Evolutionary conservation across 352 stramenopile species (phyloP), one percentile per base, ranked within the genome.

Genomic region (Pythium scleroteichum): DNA sequence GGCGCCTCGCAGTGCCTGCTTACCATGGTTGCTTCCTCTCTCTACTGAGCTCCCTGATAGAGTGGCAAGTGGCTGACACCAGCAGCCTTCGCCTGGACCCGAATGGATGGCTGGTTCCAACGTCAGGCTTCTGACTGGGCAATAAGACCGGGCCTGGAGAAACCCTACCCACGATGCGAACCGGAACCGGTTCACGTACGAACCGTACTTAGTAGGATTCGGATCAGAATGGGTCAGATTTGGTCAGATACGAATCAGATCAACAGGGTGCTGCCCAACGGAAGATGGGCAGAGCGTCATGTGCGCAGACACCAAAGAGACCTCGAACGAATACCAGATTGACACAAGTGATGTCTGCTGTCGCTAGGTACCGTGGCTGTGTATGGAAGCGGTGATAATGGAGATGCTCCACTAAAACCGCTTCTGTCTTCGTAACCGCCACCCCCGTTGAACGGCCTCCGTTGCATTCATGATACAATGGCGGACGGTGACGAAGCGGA

Each of bases 1-100:
- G 38, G 20, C 33, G 55, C 49, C 17, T 33, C 14, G 35, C 38
- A 44, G 14, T 16, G n/a, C n/a, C 52, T 60, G 49, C 82, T 78
- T 92, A 92, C 82, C 82, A 92, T 92, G 78, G 76, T 89, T 76
- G 81, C 82, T 91, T 85, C 29, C 66, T 78, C 87, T 74, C 72
- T 88, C 78, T 74, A 74, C 73, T 77, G 82, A 84, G 75, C 77
- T 92, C 79, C 79, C 82, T 90, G 79, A 90, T 88, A 80, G 83
- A 91, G 61, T 63, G 61, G 61, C 46, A 50, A 38, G n/a, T n/a
- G 20, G 24, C 42, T n/a, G 51, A 5, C 46, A 49, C 42, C 4
- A 48, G 19, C 9, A 27, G 35, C 22, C 24, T 47, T 35, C 38
- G 44, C 41, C n/a, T 20, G 38, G 48, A 39, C 22, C 47, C 24